Evolutionary conservation across 2,329 filamentous ascomycete species (phyloP).

Genomic region (Pseudocercospora musae): DNA sequence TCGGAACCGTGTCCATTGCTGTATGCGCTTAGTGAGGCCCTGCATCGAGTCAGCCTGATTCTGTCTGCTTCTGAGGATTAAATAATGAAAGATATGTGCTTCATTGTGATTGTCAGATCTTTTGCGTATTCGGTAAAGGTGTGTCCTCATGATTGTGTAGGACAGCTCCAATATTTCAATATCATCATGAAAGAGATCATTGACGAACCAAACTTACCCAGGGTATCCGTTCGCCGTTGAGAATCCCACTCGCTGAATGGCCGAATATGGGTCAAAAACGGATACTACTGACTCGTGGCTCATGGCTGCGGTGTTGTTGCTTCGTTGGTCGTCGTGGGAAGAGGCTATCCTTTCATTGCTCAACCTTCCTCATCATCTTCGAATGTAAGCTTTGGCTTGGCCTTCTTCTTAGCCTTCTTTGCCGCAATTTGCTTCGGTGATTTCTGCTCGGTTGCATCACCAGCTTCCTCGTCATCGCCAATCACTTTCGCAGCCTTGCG

Average conservation of each 20-base stretch:
- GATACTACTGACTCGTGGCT: slow-evolving; percentile 74
- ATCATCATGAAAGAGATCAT: slow-evolving; percentile 16
- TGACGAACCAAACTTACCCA: not conserved
- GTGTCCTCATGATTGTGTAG: slow-evolving; percentile 26
- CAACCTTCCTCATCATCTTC: slow-evolving; percentile 31
- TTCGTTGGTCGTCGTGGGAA: slow-evolving; percentile 14
- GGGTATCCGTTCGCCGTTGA: not conserved
- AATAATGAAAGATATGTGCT: no score
- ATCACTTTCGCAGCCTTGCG: slow-evolving; percentile 37
- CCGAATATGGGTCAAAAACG: not conserved
- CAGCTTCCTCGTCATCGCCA: slow-evolving; percentile 29
- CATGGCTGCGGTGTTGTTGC: slow-evolving; percentile 57
- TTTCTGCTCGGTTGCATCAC: slow-evolving; percentile 10
- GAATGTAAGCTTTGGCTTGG: slow-evolving; percentile 36
- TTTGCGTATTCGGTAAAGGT: slow-evolving; percentile 27
- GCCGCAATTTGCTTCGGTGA: slow-evolving; percentile 14
- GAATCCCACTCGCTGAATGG: not conserved
- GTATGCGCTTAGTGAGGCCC: not conserved
- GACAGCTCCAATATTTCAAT: slow-evolving; percentile 34
- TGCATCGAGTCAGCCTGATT: not conserved
- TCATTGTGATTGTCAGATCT: slow-evolving; percentile 6
- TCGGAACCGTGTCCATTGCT: not conserved
- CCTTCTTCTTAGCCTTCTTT: slow-evolving; percentile 36
- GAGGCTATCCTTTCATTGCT: not conserved
- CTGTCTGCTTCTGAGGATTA: not conserved